phyloP scores from a whole-genome alignment of 495 filamentous ascomycete species.

The Wilcoxina mikolae region DNA sequence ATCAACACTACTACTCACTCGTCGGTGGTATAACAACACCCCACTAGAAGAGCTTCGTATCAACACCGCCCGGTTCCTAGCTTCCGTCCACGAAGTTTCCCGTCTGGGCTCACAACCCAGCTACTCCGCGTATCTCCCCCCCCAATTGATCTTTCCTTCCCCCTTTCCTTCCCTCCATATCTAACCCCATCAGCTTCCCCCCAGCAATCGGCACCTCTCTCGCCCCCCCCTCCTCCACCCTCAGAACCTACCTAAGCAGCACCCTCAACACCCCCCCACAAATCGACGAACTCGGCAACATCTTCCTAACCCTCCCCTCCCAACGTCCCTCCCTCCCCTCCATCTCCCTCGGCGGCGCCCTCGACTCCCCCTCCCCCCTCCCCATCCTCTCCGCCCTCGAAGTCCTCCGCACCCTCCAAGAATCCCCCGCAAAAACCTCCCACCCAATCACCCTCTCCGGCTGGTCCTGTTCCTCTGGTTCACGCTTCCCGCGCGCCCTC shows the following conservation, averaged over 20 bases:
- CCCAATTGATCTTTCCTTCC: background rate
- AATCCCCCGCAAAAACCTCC: no score
- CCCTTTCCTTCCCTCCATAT: background rate
- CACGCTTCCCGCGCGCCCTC: background rate
- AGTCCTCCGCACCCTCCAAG: background rate
- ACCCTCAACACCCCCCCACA: background rate
- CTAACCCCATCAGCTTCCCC: background rate
- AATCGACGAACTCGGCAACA: background rate
- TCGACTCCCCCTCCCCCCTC: background rate
- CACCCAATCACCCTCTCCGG: background rate
- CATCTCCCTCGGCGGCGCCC: background rate
- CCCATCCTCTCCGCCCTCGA: background rate
- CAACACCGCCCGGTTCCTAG: background rate
- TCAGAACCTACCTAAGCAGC: background rate
- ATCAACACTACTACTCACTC: background rate
- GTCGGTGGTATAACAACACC: background rate
- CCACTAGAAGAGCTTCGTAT: background rate
- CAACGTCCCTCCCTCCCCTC: background rate
- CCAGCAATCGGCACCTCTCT: background rate
- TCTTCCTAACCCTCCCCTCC: background rate
- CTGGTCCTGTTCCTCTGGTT: background rate
- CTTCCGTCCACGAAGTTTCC: background rate
- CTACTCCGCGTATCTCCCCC: background rate
- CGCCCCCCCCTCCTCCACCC: background rate
- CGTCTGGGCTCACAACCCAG: background rate